A percentile compares a stretch with the other conserved stretches of the same genome.
Evolutionary conservation across 139 green algal species (phyloP).

Genomic region (Desmodesmus armatus): DNA sequence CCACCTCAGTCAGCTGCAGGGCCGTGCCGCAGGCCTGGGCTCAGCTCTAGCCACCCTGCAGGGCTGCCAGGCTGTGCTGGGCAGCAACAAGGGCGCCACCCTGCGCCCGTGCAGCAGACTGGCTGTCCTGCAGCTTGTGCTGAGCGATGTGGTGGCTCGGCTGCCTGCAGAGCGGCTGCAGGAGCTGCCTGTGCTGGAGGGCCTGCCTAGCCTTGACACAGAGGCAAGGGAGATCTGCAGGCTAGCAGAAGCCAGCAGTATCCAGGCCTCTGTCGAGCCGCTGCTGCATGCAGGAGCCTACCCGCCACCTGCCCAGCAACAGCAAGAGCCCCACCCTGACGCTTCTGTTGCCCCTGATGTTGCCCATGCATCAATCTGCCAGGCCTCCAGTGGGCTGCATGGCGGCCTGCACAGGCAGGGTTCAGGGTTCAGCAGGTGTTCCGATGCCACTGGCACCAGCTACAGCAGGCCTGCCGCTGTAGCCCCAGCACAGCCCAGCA

Average conservation of each 20-base stretch:
- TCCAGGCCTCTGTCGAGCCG: no score
- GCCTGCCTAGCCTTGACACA: neutral
- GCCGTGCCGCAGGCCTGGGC: conserved; percentile 2
- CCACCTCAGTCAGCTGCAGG: neutral
- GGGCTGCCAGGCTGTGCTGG: conserved; percentile 6
- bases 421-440: no score
- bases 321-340: no score
- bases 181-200: neutral
- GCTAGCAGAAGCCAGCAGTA: neutral
- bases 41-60: conserved; percentile 12
- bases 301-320: neutral
- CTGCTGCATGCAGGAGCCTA: neutral
- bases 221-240: neutral
- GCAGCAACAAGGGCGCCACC: neutral
- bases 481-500: no score
- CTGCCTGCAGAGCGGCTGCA: conserved; percentile 14
- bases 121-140: conserved; percentile 26
- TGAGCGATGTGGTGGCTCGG: conserved; percentile 7
- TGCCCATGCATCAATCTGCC: no score
- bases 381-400: no score
- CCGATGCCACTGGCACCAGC: neutral
- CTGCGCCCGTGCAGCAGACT: neutral
- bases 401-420: no score
- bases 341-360: no score
- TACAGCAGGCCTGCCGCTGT: neutral